Percentiles rank a stretch among this genome's conserved stretches.
Conservation (phyloP, 805 yeast genomes). For the Sungouiella blattae region DNA sequence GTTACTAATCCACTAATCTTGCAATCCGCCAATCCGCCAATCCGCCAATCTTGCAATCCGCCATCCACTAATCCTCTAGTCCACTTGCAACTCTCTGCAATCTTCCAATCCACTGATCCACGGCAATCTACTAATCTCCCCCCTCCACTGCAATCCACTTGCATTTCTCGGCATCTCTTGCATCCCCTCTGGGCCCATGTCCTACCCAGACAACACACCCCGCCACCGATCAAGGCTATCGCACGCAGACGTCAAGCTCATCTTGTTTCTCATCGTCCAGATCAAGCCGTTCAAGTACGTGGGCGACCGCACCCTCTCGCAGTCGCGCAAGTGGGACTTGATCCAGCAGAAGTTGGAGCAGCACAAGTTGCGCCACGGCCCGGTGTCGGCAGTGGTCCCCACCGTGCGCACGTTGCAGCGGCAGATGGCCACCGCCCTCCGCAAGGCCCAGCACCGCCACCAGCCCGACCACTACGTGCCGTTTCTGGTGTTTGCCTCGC, state of each 20-base stretch:
- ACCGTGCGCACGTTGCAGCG: conserved; percentile 37
- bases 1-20: too few species aligned
- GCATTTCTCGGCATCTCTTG: too few species aligned
- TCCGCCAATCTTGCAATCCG: too few species aligned
- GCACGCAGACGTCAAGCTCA: conserved; percentile 25
- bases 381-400: conserved; percentile 20
- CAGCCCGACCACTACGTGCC: conserved; percentile 2
- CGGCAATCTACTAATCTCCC: too few species aligned
- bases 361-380: conserved; percentile 9
- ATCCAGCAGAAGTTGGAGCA: conserved; percentile 25
- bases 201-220: neutral
- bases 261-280: conserved; percentile 26
- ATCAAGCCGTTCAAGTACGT: conserved; percentile 36
- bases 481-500: conserved; percentile 1
- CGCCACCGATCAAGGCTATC: conserved; percentile 25
- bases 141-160: too few species aligned
- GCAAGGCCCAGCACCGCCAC: conserved; percentile 18
- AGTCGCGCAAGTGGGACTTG: conserved; percentile 34
- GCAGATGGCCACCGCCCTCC: conserved; percentile 30
- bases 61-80: too few species aligned
- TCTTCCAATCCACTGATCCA: too few species aligned
- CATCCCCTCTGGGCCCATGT: neutral
- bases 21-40: too few species aligned
- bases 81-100: too few species aligned
- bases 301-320: conserved; percentile 30